A percentile compares a stretch with the other conserved stretches of the same genome.
Evolutionary conservation across 306 rosid species (phyloP).

Genomic region (Dryas octopetala): DNA sequence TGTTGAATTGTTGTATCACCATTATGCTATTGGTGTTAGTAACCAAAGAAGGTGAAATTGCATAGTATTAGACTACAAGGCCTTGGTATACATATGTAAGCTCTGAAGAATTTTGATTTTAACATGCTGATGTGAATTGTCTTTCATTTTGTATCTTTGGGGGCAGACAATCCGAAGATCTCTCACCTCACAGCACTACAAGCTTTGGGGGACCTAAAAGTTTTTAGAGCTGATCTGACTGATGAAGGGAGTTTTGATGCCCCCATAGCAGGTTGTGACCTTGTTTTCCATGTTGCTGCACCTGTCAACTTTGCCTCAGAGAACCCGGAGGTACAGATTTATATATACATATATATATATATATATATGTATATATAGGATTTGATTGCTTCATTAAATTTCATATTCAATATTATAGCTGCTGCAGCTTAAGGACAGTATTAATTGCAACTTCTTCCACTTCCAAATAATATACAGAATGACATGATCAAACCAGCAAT

Average conservation of each 20-base stretch:
- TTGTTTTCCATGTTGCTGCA: slow-evolving; percentile 80
- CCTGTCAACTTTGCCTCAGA: slow-evolving; percentile 75
- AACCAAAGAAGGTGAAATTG: not conserved
- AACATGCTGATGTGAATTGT: not conserved
- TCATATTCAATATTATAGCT: not conserved
- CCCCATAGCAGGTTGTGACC: slow-evolving; percentile 64
- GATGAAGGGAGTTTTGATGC: slow-evolving; percentile 62
- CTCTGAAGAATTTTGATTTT: not conserved
- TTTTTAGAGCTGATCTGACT: slow-evolving; percentile 64
- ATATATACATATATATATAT: not conserved
- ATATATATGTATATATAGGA: too few relatives aligned
- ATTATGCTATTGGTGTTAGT: not conserved
- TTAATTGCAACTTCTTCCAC: not conserved
- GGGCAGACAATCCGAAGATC: slow-evolving; percentile 52
- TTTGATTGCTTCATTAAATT: not conserved
- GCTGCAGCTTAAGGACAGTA: not conserved
- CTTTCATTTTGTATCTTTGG: slow-evolving; percentile 9
- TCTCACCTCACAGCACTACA: slow-evolving; percentile 56
- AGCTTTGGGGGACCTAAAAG: slow-evolving; percentile 54
- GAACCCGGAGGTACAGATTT: slow-evolving; percentile 72
- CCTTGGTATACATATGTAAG: too few relatives aligned
- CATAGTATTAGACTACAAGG: not conserved
- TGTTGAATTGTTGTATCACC: not conserved
- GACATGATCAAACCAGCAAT: slow-evolving; percentile 89
- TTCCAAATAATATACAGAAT: slow-evolving; percentile 35